Evolutionary conservation across 495 filamentous ascomycete genomes (phyloP).

Genomic region (Rusavskia elegans): DNA sequence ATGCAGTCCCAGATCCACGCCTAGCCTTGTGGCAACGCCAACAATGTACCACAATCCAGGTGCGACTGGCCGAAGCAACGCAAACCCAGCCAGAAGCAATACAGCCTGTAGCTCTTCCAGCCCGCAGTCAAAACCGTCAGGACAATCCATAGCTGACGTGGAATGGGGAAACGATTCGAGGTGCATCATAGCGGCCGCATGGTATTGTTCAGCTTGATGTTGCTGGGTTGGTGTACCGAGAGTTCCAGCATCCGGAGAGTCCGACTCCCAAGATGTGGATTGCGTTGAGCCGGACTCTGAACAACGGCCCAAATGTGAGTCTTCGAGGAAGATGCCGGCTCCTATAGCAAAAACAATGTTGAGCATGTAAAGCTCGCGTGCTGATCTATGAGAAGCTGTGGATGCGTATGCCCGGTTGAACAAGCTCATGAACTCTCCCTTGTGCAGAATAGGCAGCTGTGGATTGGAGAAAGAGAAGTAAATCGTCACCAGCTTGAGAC

Average conservation of each 20-base stretch:
- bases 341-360: slow-evolving; percentile 99
- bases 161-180: slow-evolving; percentile 73
- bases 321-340: slow-evolving; percentile 77
- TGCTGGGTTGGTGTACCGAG: slow-evolving; percentile 44
- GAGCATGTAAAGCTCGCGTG: slow-evolving; percentile 76
- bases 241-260: slow-evolving; percentile 28
- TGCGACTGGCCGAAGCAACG: slow-evolving; percentile 74
- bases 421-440: slow-evolving; percentile 70
- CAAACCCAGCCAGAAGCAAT: slow-evolving; percentile 78
- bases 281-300: slow-evolving; percentile 21
- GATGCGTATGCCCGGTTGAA: slow-evolving; percentile 62
- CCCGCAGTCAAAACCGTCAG: slow-evolving; percentile 53
- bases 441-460: slow-evolving; percentile 84
- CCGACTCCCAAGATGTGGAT: slow-evolving; percentile 20
- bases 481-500: slow-evolving; percentile 52
- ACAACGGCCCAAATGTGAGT: slow-evolving; percentile 28
- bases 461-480: slow-evolving; percentile 96
- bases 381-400: slow-evolving; percentile 51
- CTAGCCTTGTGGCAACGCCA: slow-evolving; percentile 77
- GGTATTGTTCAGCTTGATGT: slow-evolving; percentile 85
- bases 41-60: slow-evolving; percentile 96
- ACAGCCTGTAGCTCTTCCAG: slow-evolving; percentile 89
- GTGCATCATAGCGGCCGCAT: slow-evolving; percentile 83
- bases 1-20: slow-evolving; percentile 82
- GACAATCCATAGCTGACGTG: slow-evolving; percentile 35